Base-by-base conservation (phyloP, 495 filamentous ascomycete species). In the Patellaria atrata region DNA sequence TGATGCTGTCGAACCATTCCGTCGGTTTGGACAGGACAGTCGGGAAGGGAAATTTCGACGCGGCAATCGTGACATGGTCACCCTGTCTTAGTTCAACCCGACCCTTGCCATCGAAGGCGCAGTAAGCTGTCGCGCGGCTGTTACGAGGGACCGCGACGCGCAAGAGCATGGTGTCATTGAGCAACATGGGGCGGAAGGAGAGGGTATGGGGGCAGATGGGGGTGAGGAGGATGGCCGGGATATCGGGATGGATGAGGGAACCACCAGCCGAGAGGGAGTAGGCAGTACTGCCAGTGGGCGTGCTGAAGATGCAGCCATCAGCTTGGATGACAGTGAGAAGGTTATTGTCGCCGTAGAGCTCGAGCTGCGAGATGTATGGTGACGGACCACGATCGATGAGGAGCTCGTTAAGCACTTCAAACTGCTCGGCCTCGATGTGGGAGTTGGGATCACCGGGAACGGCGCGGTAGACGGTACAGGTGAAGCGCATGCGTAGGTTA, bases 141-240 rank as follows among this genome's bases (percentile, higher is more conserved):
- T 76, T 67, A 28, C 69, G 67, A 0, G 89, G 89, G 15, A 97
- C 76, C 15, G 78, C 79, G 37, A 96, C 77, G 31, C 83, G 82
- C 27, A 97, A 70, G 16, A 86, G 72, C 57, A 93, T 76, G 22
- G 77, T 87, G 56, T 97, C 89, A 22, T 81, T 87, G n/a, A 97
- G 74, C n/a, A 97, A 79, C 82, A 97, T 93, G 20, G 89, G 89
- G 7, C 89, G 73, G 72, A 97, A 96, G 22, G 82, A 91, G 13
- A 97, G 67, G 0, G 86, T 94, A 54, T 97, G 89, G 11, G 89
- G 86, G 56, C 89, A 97, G 53, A 97, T 97, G 0, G 91, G 91
- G 2, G 91, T 94, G 30, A 97, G 73, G 10, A 96, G 80, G 53
- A 97, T 94, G 47, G 85, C 89, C 5, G 89, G 91, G 38, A 97